Evolutionary conservation across 169 alveolate genomes (phyloP).

Genomic region (Plasmodium falciparum): DNA sequence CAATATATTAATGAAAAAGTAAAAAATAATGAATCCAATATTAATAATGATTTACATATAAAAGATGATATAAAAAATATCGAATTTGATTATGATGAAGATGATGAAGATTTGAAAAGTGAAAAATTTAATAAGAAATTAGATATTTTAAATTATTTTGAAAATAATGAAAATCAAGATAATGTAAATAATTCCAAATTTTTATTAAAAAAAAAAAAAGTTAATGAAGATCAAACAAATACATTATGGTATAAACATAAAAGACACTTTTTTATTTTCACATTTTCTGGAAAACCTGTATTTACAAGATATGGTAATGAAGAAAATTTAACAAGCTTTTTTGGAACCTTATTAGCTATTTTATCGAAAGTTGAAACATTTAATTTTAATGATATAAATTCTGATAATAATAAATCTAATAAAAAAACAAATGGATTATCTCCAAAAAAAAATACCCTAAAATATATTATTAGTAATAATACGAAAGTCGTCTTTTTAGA

Average conservation of each 20-base stretch:
- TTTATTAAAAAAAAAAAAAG: conserved; percentile 52
- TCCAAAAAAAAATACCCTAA: conserved; percentile 61
- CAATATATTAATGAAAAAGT: too few relatives aligned
- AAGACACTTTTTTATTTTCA: conserved; percentile 88
- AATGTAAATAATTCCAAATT: conserved; percentile 52
- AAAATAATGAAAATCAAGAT: conserved; percentile 30
- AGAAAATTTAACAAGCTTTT: conserved; percentile 78
- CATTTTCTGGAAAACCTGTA: conserved; percentile 89
- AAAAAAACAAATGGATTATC: conserved; percentile 17
- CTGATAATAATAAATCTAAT: conserved; percentile 59
- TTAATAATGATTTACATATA: too few relatives aligned
- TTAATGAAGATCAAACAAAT: conserved; percentile 78
- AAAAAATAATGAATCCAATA: too few relatives aligned
- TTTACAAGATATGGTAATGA: conserved; percentile 88
- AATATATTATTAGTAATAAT: conserved; percentile 79
- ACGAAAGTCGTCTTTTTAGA: conserved; percentile 84
- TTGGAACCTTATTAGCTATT: conserved; percentile 86
- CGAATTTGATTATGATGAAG: conserved; percentile 8
- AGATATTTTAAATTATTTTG: conserved; percentile 28
- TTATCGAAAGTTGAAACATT: conserved; percentile 85
- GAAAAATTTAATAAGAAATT: conserved; percentile 28
- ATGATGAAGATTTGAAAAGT: conserved; percentile 12
- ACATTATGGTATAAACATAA: conserved; percentile 82
- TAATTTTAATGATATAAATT: conserved; percentile 49
- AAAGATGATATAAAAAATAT: too few relatives aligned